Percentiles rank a stretch among this genome's conserved stretches.
Conservation (phyloP, 2,329 filamentous ascomycete species). For the Zymoseptoria pseudotritici region DNA sequence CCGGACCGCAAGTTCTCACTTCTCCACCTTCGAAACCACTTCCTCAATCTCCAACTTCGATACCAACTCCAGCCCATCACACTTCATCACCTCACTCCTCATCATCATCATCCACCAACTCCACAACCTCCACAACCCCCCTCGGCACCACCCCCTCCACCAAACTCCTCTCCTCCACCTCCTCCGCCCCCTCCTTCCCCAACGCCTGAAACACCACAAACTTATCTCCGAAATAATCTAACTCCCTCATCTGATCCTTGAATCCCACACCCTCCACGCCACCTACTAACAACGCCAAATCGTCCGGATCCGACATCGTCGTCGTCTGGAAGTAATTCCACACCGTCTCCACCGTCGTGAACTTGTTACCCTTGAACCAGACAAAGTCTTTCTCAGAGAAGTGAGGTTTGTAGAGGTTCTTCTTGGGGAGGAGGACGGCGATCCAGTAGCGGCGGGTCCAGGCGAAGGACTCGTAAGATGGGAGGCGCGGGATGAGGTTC, state of each 20-base stretch:
- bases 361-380: slow-evolving; percentile 29
- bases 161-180: slow-evolving; percentile 10
- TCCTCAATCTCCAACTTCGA: no score
- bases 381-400: slow-evolving; percentile 19
- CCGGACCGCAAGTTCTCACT: background rate
- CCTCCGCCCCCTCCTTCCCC: background rate
- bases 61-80: no score
- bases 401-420: slow-evolving; percentile 2
- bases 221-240: slow-evolving; percentile 27
- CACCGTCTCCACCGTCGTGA: slow-evolving; percentile 28
- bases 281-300: slow-evolving; percentile 21
- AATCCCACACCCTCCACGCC: slow-evolving; percentile 16
- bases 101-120: slow-evolving; percentile 5
- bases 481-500: slow-evolving; percentile 16
- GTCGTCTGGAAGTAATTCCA: slow-evolving; percentile 19
- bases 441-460: slow-evolving; percentile 28
- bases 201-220: slow-evolving; percentile 25
- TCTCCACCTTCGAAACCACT: background rate
- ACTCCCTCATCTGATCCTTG: slow-evolving; percentile 18
- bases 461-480: slow-evolving; percentile 3
- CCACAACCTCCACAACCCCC: slow-evolving; percentile 13
- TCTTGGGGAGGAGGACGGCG: slow-evolving; percentile 20
- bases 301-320: slow-evolving; percentile 11
- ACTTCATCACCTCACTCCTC: background rate
- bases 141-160: slow-evolving; percentile 11